phyloP scores from a whole-genome alignment of 2,329 filamentous ascomycete genomes.

The Elsinoe australis region DNA sequence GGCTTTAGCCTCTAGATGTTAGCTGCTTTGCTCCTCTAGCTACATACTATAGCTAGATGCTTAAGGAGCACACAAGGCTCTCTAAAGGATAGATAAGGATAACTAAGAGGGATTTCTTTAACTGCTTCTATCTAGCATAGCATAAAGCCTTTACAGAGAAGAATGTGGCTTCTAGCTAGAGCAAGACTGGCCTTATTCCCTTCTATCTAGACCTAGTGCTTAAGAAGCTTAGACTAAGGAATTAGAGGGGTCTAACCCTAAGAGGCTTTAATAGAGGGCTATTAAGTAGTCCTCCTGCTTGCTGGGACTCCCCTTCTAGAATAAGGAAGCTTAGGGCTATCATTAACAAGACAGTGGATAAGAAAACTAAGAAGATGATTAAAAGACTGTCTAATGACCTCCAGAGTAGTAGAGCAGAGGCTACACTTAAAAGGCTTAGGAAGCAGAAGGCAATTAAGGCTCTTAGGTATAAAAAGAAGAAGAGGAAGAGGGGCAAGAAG shows the following conservation, averaged over 20 bases:
- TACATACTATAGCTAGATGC: slow-evolving; percentile 20
- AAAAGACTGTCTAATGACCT: not conserved
- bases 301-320: slow-evolving; percentile 2
- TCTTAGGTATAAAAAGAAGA: slow-evolving; percentile 2
- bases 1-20: slow-evolving; percentile 22
- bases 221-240: slow-evolving; percentile 7
- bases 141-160: slow-evolving; percentile 17
- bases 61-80: slow-evolving; percentile 13
- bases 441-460: not conserved
- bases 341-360: not conserved
- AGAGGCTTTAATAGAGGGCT: not conserved
- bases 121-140: slow-evolving; percentile 19
- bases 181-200: slow-evolving; percentile 19
- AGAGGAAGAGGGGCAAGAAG: not conserved
- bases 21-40: slow-evolving; percentile 21
- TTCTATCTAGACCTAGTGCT: slow-evolving; percentile 19
- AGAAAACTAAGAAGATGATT: not conserved
- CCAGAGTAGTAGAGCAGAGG: not conserved
- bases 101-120: slow-evolving; percentile 21
- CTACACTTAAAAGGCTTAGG: not conserved
- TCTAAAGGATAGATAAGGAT: slow-evolving; percentile 16
- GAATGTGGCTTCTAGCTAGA: slow-evolving; percentile 19
- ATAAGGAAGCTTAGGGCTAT: not conserved
- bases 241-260: not conserved
- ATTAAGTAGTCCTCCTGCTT: slow-evolving; percentile 1